Percentiles rank a stretch among this genome's conserved stretches.
These are phyloP conservation scores for Petasospora rhodanensis DNA, from an alignment of 1,139 yeast genomes.

Conservation along the genomic window DNA sequence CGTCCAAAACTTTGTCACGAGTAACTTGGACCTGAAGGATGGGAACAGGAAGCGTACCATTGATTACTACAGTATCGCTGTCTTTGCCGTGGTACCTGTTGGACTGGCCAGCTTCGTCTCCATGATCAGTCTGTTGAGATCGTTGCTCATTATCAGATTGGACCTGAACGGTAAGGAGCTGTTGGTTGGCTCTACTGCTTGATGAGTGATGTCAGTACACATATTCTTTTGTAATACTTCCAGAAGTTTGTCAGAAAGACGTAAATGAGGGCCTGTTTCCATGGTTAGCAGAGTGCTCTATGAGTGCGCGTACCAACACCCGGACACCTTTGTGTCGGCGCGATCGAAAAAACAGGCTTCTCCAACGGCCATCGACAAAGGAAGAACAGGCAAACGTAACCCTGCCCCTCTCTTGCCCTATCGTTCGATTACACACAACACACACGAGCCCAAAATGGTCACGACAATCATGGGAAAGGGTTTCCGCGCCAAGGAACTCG, in stretches of 20 bases:
- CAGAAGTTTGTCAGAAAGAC: too few species aligned
- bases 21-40: conserved; percentile 63
- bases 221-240: too few species aligned
- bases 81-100: conserved; percentile 95
- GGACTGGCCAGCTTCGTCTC: conserved; percentile 93
- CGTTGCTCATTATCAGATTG: conserved; percentile 67
- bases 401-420: too few species aligned
- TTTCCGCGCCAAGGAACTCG: conserved; percentile 49
- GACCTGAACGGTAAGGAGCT: conserved; percentile 39
- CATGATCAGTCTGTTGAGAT: conserved; percentile 76
- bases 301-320: too few species aligned
- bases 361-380: too few species aligned
- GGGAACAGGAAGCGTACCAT: conserved; percentile 47
- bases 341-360: too few species aligned
- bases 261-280: too few species aligned
- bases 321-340: too few species aligned
- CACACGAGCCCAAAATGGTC: conserved; percentile 44
- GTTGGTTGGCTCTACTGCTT: conserved; percentile 2
- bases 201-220: neutral
- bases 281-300: too few species aligned
- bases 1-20: conserved; percentile 83
- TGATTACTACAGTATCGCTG: conserved; percentile 80
- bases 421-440: neutral
- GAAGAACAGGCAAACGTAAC: too few species aligned
- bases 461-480: conserved; percentile 74